Conservation (phyloP, 305 asterid species). For the Solanum hybrid region DNA sequence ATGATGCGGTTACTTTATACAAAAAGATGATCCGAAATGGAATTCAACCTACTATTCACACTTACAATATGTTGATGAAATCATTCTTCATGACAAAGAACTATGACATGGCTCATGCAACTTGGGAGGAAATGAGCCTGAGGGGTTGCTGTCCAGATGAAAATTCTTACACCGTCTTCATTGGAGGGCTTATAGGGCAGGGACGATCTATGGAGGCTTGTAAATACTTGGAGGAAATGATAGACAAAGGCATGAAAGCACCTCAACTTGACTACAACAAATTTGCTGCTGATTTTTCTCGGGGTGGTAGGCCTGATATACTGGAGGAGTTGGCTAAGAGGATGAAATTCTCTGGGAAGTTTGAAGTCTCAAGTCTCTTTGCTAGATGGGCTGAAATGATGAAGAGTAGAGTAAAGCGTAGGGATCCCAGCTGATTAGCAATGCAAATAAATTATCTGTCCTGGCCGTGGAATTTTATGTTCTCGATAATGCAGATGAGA, state of each 20-base stretch:
- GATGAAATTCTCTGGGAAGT: constrained; percentile 50
- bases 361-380: constrained; percentile 44
- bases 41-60: constrained; percentile 59
- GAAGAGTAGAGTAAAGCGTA: constrained; percentile 25
- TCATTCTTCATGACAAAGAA: constrained; percentile 44
- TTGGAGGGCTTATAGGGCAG: constrained; percentile 68
- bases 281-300: constrained; percentile 42
- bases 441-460: background rate
- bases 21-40: constrained; percentile 60
- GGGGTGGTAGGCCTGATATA: constrained; percentile 37
- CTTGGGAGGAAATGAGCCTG: constrained; percentile 90
- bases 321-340: constrained; percentile 48
- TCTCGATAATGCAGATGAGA: constrained; percentile 5
- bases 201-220: constrained; percentile 62
- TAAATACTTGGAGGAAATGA: constrained; percentile 67
- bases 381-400: constrained; percentile 50
- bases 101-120: constrained; percentile 52
- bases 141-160: constrained; percentile 84
- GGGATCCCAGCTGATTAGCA: constrained; percentile 5
- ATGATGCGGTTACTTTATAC: constrained; percentile 63
- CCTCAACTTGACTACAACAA: constrained; percentile 62
- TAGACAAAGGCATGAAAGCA: constrained; percentile 72
- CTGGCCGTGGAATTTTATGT: background rate
- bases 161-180: constrained; percentile 52
- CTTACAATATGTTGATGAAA: constrained; percentile 84